Percentiles rank a stretch among this genome's conserved stretches.
Evolutionary conservation across 192 early-diverging fungal genomes (phyloP).

Genomic region (Podila epigama): DNA sequence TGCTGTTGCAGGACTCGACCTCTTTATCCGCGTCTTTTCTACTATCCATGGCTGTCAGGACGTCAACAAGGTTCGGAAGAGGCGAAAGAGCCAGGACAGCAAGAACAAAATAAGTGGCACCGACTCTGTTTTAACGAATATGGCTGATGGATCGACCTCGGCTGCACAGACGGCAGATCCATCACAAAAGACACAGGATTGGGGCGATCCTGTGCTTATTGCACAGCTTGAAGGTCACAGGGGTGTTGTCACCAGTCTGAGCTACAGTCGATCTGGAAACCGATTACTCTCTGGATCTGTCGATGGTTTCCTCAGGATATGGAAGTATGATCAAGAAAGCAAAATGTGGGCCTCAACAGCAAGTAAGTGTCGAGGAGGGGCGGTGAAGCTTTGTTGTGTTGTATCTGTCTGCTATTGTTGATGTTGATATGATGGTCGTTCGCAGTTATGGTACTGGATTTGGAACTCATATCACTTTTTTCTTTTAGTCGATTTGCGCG

Average conservation of each 20-base stretch:
- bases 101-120: constrained; percentile 7
- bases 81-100: constrained; percentile 25
- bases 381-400: background rate
- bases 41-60: constrained; percentile 60
- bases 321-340: constrained; percentile 61
- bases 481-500: constrained; percentile 38
- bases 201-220: constrained; percentile 57
- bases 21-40: constrained; percentile 79
- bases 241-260: constrained; percentile 76
- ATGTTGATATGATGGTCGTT: background rate
- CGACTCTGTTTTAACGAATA: background rate
- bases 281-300: constrained; percentile 75
- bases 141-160: constrained; percentile 3
- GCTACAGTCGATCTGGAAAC: constrained; percentile 73
- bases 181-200: constrained; percentile 16
- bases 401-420: too few relatives aligned
- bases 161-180: background rate
- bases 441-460: background rate
- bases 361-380: constrained; percentile 45
- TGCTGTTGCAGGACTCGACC: constrained; percentile 79
- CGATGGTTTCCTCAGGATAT: constrained; percentile 83
- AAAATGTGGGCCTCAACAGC: constrained; percentile 66
- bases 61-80: constrained; percentile 25
- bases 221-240: constrained; percentile 73
- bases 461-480: background rate